Evolutionary conservation across 345 rosid genomes (phyloP).

Genomic region (Firmiana major): DNA sequence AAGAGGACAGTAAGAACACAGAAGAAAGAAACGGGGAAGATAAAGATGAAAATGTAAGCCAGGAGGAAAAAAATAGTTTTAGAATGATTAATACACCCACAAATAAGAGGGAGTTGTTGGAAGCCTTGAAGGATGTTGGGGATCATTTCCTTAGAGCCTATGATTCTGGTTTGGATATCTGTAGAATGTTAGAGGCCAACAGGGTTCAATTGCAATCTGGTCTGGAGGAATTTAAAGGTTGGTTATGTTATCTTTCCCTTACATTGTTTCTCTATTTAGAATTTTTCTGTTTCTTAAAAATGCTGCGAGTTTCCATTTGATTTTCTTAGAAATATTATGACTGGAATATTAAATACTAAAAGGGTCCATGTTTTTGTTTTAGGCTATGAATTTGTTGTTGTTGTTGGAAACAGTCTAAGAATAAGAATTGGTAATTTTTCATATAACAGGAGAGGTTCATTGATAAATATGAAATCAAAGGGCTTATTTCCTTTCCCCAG

Average conservation of each 20-base stretch:
- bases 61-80: conserved; percentile 16
- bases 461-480: not conserved
- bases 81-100: conserved; percentile 22
- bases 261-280: not conserved
- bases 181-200: conserved; percentile 43
- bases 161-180: conserved; percentile 45
- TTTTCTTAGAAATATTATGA: not conserved
- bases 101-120: conserved; percentile 34
- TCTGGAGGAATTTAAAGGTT: conserved; percentile 39
- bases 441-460: too few species aligned
- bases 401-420: not conserved
- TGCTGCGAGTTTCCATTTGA: not conserved
- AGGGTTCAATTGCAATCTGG: conserved; percentile 31
- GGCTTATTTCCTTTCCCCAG: not conserved
- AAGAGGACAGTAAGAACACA: conserved; percentile 5
- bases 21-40: conserved; percentile 1
- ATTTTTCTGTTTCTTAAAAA: not conserved
- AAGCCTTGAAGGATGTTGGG: conserved; percentile 38
- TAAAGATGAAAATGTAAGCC: conserved; percentile 1
- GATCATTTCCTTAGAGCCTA: conserved; percentile 37
- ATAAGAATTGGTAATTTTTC: not conserved
- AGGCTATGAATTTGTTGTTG: not conserved
- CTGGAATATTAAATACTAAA: not conserved
- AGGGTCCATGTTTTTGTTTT: not conserved
- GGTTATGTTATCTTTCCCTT: not conserved